phyloP scores from a whole-genome alignment of 2,329 filamentous ascomycete species.

The Bertia moriformis region DNA sequence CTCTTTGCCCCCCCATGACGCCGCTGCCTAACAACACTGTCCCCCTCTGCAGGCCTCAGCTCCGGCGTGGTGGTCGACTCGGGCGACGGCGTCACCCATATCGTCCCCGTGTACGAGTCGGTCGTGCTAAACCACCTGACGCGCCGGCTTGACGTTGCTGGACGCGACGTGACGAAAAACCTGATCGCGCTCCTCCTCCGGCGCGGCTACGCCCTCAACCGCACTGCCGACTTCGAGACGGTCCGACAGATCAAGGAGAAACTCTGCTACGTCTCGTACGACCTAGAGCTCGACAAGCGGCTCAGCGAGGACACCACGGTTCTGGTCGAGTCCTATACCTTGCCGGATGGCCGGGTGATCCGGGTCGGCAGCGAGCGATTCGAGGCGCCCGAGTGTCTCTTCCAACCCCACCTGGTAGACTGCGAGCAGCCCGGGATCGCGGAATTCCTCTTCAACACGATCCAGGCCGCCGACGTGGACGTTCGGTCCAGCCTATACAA shows the following conservation, averaged over 20 bases:
- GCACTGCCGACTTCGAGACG: constrained; percentile 96
- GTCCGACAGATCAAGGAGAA: constrained; percentile 99
- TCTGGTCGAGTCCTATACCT: constrained; percentile 89
- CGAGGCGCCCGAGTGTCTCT: constrained; percentile 93
- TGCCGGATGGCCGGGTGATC: constrained; percentile 91
- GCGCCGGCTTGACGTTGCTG: constrained; percentile 82
- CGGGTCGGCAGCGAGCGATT: constrained; percentile 93
- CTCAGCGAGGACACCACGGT: constrained; percentile 96
- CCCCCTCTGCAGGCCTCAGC: constrained; percentile 65
- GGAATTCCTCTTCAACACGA: constrained; percentile 97
- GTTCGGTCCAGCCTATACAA: constrained; percentile 89
- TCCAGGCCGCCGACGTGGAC: constrained; percentile 88
- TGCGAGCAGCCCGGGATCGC: constrained; percentile 94
- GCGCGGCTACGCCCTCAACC: constrained; percentile 89
- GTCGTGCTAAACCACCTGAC: constrained; percentile 98
- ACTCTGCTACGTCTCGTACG: constrained; percentile 97
- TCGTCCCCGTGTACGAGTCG: constrained; percentile 96
- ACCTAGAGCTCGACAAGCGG: constrained; percentile 87
- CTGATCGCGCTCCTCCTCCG: constrained; percentile 87
- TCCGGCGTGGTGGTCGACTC: constrained; percentile 98
- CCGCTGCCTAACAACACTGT: background rate
- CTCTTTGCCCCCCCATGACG: background rate
- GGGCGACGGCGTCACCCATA: constrained; percentile 94
- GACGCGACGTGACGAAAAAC: constrained; percentile 91
- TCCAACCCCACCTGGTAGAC: constrained; percentile 95